These are phyloP conservation scores for Globisporangium paroecandrum DNA, from an alignment of 352 stramenopile species.

Conservation along the genomic window DNA sequence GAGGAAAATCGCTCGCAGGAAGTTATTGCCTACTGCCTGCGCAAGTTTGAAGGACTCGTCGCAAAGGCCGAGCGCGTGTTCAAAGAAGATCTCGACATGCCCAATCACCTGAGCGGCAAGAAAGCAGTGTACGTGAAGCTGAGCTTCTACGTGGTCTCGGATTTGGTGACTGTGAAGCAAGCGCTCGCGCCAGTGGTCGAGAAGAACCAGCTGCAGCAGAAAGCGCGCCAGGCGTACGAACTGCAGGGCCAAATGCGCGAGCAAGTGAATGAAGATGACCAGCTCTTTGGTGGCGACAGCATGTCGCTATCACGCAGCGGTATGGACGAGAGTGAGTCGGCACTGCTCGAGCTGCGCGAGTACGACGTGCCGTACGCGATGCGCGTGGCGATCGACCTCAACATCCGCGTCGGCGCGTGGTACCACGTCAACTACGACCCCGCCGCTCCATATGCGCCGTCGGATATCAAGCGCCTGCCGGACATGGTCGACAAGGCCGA, in stretches of 20 bases:
- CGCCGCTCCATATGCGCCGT: constrained; percentile 48
- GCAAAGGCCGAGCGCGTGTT: constrained; percentile 69
- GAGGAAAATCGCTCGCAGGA: constrained; percentile 60
- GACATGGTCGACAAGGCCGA: constrained; percentile 93
- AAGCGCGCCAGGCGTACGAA: constrained; percentile 66
- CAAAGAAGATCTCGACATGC: constrained; percentile 89
- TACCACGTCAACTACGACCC: constrained; percentile 91
- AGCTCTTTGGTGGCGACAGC: constrained; percentile 29
- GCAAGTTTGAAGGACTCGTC: constrained; percentile 86
- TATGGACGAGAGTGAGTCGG: constrained; percentile 66
- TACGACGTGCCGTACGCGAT: constrained; percentile 99
- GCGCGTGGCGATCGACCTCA: constrained; percentile 94
- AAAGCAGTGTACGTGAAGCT: constrained; percentile 89
- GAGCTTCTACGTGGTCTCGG: constrained; percentile 80
- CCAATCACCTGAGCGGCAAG: constrained; percentile 87
- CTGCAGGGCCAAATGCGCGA: constrained; percentile 44
- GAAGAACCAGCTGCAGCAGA: constrained; percentile 61
- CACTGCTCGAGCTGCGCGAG: constrained; percentile 92
- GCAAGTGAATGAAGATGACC: constrained; percentile 40
- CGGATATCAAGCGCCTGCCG: constrained; percentile 44
- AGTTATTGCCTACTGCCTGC: constrained; percentile 75
- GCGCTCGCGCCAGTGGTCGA: constrained; percentile 56
- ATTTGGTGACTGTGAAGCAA: constrained; percentile 69
- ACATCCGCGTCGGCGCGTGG: constrained; percentile 96
- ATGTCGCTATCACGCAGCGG: constrained; percentile 7